A percentile compares a stretch with the other conserved stretches of the same genome.
phyloP scores from a whole-genome alignment of 2,329 filamentous ascomycete species.

The Neocatenulostroma microsporum region DNA sequence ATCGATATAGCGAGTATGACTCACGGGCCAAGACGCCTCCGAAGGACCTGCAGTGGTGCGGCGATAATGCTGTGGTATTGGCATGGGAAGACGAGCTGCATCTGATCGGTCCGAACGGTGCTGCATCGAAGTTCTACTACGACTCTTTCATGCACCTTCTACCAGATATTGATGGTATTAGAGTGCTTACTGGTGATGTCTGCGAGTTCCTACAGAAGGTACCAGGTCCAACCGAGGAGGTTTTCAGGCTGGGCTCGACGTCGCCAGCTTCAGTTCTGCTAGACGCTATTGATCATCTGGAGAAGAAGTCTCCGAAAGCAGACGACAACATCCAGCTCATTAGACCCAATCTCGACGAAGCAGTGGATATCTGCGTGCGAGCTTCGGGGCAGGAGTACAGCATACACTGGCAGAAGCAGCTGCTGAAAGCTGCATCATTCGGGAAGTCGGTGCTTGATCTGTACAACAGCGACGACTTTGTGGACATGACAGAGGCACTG shows the following conservation, averaged over 20 bases:
- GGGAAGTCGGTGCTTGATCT: slow-evolving; percentile 95
- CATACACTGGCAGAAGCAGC: slow-evolving; percentile 84
- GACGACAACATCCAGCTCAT: slow-evolving; percentile 98
- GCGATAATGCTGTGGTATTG: slow-evolving; percentile 84
- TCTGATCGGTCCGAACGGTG: slow-evolving; percentile 76
- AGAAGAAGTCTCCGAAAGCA: slow-evolving; percentile 89
- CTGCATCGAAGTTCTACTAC: slow-evolving; percentile 68
- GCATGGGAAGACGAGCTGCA: slow-evolving; percentile 98
- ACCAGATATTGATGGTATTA: slow-evolving; percentile 81
- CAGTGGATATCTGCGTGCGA: slow-evolving; percentile 87
- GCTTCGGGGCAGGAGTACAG: slow-evolving; percentile 90
- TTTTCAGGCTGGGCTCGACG: slow-evolving; percentile 81
- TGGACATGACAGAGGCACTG: slow-evolving; percentile 93
- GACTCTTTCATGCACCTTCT: slow-evolving; percentile 84
- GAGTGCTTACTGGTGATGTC: slow-evolving; percentile 83
- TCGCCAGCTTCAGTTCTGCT: slow-evolving; percentile 87
- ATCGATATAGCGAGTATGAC: slow-evolving; percentile 83
- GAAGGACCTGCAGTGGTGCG: slow-evolving; percentile 90
- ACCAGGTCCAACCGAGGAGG: slow-evolving; percentile 60
- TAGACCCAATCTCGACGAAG: slow-evolving; percentile 75
- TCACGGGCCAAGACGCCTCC: slow-evolving; percentile 78
- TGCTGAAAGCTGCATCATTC: slow-evolving; percentile 94
- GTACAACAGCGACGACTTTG: slow-evolving; percentile 97
- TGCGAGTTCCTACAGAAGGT: slow-evolving; percentile 98
- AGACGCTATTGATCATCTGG: slow-evolving; percentile 83